Conservation (phyloP, 352 stramenopile genomes). For the Phytopythium mirpurense region DNA sequence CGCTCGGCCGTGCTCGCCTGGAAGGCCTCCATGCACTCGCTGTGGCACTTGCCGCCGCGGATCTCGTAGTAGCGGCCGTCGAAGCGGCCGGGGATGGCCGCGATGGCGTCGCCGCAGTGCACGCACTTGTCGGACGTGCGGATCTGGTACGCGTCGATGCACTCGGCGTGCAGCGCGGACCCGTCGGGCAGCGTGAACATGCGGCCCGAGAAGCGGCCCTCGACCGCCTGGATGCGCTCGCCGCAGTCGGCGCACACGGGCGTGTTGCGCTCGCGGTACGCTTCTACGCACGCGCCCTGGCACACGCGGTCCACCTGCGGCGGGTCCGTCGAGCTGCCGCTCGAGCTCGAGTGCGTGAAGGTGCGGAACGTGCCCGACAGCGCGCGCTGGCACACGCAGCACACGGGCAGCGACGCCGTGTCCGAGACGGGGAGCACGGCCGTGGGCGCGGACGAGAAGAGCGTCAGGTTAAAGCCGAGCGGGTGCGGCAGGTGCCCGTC, state of each 20-base stretch:
- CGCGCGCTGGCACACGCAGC: slow-evolving; percentile 58
- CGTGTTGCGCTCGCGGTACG: slow-evolving; percentile 73
- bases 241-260: slow-evolving; percentile 71
- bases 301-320: slow-evolving; percentile 71
- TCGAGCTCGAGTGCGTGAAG: slow-evolving; percentile 44
- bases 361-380: slow-evolving; percentile 62
- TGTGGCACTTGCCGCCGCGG: slow-evolving; percentile 68
- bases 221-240: slow-evolving; percentile 69
- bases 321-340: slow-evolving; percentile 40
- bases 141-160: slow-evolving; percentile 84
- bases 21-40: slow-evolving; percentile 79
- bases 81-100: slow-evolving; percentile 66
- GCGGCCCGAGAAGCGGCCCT: slow-evolving; percentile 67
- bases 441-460: slow-evolving; percentile 61
- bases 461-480: slow-evolving; percentile 43
- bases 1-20: slow-evolving; percentile 65
- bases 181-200: slow-evolving; percentile 79
- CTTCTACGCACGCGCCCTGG: slow-evolving; percentile 61
- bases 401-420: slow-evolving; percentile 53
- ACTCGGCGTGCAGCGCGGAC: slow-evolving; percentile 74
- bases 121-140: slow-evolving; percentile 73
- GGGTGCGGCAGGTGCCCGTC: slow-evolving; percentile 48
- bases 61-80: slow-evolving; percentile 81
- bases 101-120: slow-evolving; percentile 75
- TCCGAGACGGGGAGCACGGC: slow-evolving; percentile 56